Evolutionary conservation across 2,329 filamentous ascomycete species (phyloP).

Genomic region (Apiospora rasikravindrae): DNA sequence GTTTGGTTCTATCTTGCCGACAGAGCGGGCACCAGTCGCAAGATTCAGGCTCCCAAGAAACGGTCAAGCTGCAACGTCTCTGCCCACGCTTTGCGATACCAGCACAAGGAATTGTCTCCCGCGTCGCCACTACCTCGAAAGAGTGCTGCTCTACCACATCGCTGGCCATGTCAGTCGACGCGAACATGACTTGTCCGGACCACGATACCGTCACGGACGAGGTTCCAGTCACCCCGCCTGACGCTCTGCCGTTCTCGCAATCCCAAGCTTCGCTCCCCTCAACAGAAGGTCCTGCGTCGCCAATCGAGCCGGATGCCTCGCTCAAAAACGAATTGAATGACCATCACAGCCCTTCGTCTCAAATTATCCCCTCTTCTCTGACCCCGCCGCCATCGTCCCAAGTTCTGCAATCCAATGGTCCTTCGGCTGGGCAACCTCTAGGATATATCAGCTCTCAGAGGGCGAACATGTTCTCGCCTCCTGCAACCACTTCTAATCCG

Average conservation of each 20-base stretch:
- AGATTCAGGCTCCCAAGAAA: conserved; percentile 9
- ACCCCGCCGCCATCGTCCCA: conserved; percentile 64
- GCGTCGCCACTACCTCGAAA: background rate
- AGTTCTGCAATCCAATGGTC: conserved; percentile 40
- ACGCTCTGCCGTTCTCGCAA: conserved; percentile 36
- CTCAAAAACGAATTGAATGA: conserved; percentile 59
- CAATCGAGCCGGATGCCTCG: conserved; percentile 53
- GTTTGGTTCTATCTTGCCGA: background rate
- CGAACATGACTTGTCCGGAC: conserved; percentile 6
- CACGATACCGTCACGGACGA: conserved; percentile 28
- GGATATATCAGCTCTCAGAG: conserved; percentile 49
- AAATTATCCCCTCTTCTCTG: conserved; percentile 61
- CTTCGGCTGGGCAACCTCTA: conserved; percentile 34
- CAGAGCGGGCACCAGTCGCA: conserved; percentile 12
- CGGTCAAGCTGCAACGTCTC: background rate
- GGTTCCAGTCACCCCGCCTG: conserved; percentile 41
- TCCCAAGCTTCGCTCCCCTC: conserved; percentile 63
- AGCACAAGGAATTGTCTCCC: background rate
- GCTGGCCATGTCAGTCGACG: conserved; percentile 18
- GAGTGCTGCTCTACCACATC: background rate
- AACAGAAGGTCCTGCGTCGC: conserved; percentile 61
- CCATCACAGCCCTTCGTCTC: conserved; percentile 46
- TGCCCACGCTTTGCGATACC: background rate
- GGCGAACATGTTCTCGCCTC: conserved; percentile 58
- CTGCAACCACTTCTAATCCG: conserved; percentile 50